phyloP scores from a whole-genome alignment of 805 yeast species.

The Naumovozyma castellii region DNA sequence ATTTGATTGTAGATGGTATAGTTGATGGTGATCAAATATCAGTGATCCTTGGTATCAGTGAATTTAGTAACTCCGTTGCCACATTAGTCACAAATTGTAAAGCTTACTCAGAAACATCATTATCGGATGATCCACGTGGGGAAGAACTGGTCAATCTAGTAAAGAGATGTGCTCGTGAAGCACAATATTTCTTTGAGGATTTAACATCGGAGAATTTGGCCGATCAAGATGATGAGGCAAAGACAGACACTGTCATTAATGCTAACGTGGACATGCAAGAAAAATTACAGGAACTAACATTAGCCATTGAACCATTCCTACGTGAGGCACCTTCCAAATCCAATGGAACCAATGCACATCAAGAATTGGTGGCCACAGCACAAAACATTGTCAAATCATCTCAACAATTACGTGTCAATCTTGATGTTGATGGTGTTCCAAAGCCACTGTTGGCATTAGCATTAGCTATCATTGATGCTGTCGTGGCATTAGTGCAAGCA shows the following conservation, averaged over 20 bases:
- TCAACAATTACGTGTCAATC: conserved; percentile 48
- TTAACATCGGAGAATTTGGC: conserved; percentile 46
- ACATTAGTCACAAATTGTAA: conserved; percentile 33
- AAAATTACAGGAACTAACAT: conserved; percentile 52
- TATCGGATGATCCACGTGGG: conserved; percentile 1
- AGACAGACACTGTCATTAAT: conserved; percentile 67
- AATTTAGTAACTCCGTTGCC: conserved; percentile 38
- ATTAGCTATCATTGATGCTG: conserved; percentile 69
- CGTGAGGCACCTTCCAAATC: conserved; percentile 9
- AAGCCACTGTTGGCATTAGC: conserved; percentile 73
- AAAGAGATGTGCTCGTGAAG: conserved; percentile 47
- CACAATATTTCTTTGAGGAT: conserved; percentile 53
- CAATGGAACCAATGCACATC: conserved; percentile 55
- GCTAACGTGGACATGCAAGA: conserved; percentile 70
- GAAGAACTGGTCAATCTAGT: conserved; percentile 7
- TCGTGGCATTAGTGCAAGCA: conserved; percentile 58
- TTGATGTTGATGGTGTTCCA: conserved; percentile 36
- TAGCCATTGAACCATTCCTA: conserved; percentile 40
- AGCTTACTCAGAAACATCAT: conserved; percentile 5
- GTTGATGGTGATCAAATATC: conserved; percentile 45
- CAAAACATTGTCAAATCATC: conserved; percentile 59
- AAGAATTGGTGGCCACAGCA: conserved; percentile 66
- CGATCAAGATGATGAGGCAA: conserved; percentile 49
- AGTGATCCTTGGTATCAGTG: conserved; percentile 25
- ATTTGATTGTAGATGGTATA: conserved; percentile 65